Evolutionary conservation across 805 yeast genomes (phyloP).

Genomic region (Yarrowia deformans): DNA sequence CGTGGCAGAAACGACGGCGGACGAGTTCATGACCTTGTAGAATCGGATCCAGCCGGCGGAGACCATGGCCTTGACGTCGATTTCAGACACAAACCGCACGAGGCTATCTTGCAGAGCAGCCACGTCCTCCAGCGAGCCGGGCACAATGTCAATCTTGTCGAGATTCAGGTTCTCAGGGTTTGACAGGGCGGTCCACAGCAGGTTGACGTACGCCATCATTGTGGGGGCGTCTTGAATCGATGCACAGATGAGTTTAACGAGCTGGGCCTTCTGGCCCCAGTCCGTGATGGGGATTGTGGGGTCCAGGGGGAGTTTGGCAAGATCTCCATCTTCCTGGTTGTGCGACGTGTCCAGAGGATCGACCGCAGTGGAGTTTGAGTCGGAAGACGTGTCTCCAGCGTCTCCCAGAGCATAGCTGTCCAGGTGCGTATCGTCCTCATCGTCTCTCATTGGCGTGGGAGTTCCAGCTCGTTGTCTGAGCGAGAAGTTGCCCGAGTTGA

Average conservation of each 20-base stretch:
- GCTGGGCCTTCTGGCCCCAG: conserved; percentile 35
- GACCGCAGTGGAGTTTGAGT: conserved; percentile 17
- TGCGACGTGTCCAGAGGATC: conserved; percentile 20
- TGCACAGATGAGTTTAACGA: conserved; percentile 29
- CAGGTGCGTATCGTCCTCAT: background rate
- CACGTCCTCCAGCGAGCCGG: conserved; percentile 33
- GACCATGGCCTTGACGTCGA: conserved; percentile 33
- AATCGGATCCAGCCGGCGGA: conserved; percentile 29
- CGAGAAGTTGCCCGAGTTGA: conserved; percentile 25
- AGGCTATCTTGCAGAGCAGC: conserved; percentile 16
- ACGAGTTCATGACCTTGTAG: conserved; percentile 22
- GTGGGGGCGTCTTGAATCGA: conserved; percentile 33
- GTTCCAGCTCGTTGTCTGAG: conserved; percentile 26
- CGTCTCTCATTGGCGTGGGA: conserved; percentile 13
- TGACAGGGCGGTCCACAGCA: conserved; percentile 24
- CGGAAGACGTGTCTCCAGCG: conserved; percentile 5
- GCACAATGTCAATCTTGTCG: conserved; percentile 23
- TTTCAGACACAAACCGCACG: conserved; percentile 3
- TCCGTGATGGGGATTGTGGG: conserved; percentile 37
- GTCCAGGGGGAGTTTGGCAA: background rate
- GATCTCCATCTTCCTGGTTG: background rate
- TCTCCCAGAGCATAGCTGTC: background rate
- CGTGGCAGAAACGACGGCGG: conserved; percentile 21
- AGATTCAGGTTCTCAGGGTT: conserved; percentile 35
- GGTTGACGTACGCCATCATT: conserved; percentile 19